A percentile compares a stretch with the other conserved stretches of the same genome.
phyloP scores from a whole-genome alignment of 2,329 filamentous ascomycete species.

The Huntiella bhutanensis region DNA sequence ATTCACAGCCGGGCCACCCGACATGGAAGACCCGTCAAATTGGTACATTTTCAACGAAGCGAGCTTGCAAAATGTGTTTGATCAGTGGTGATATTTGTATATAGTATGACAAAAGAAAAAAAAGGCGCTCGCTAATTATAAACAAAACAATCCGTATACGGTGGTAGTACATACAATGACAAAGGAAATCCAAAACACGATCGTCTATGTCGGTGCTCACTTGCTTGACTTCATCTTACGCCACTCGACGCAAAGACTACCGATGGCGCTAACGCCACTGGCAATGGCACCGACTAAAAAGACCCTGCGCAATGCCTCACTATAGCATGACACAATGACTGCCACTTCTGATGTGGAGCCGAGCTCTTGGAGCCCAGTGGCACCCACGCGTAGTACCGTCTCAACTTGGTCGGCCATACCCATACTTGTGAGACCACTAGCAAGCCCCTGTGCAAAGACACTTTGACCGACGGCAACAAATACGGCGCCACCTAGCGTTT shows the following conservation, averaged over 20 bases:
- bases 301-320: slow-evolving; percentile 3
- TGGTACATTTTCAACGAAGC: slow-evolving; percentile 17
- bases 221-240: slow-evolving; percentile 1
- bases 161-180: neutral
- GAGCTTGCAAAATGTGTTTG: slow-evolving; percentile 14
- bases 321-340: slow-evolving; percentile 3
- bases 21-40: slow-evolving; percentile 12
- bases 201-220: neutral
- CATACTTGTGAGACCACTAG: neutral
- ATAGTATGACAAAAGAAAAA: neutral
- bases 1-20: slow-evolving; percentile 10
- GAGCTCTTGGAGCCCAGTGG: slow-evolving; percentile 2
- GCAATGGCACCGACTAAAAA: slow-evolving; percentile 8
- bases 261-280: slow-evolving; percentile 5
- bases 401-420: neutral
- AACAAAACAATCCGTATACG: neutral
- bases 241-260: slow-evolving; percentile 7
- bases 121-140: neutral
- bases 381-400: slow-evolving; percentile 2
- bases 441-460: slow-evolving; percentile 20
- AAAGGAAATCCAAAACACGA: neutral
- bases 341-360: neutral
- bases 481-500: slow-evolving; percentile 25
- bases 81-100: slow-evolving; percentile 10
- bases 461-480: slow-evolving; percentile 33